These are phyloP conservation scores for Rhynchospora tenuis DNA, from an alignment of 176 grass and related monocot genomes.

Conservation along the genomic window DNA sequence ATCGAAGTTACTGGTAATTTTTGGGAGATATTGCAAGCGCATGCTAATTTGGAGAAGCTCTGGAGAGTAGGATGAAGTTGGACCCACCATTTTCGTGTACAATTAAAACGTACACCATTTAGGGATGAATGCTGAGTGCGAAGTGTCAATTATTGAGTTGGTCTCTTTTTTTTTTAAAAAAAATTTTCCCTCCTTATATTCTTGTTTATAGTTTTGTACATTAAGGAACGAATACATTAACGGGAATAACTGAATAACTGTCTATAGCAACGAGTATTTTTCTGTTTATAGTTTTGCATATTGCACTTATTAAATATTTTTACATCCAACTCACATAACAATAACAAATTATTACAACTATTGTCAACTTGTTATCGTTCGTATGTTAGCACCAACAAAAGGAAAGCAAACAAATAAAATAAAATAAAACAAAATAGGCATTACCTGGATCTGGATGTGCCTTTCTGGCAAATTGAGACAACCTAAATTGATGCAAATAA, in stretches of 20 bases:
- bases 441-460: neutral
- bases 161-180: neutral
- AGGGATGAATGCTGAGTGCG: neutral
- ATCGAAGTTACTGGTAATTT: neutral
- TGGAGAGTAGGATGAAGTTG: neutral
- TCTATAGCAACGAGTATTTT: neutral
- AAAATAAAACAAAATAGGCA: neutral
- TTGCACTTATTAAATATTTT: neutral
- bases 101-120: neutral
- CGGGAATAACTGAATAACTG: constrained; percentile 7
- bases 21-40: neutral
- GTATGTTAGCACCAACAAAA: neutral
- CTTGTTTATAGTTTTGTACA: constrained; percentile 1
- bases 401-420: neutral
- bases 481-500: too few relatives aligned
- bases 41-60: constrained; percentile 1
- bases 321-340: neutral
- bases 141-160: constrained; percentile 18
- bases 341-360: neutral
- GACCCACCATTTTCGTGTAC: neutral
- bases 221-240: constrained; percentile 20
- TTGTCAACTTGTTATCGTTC: neutral
- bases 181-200: neutral
- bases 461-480: too few relatives aligned
- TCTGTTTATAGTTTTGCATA: neutral